Evolutionary conservation across 2,329 filamentous ascomycete species (phyloP).

Genomic region (Thielaviopsis musarum): DNA sequence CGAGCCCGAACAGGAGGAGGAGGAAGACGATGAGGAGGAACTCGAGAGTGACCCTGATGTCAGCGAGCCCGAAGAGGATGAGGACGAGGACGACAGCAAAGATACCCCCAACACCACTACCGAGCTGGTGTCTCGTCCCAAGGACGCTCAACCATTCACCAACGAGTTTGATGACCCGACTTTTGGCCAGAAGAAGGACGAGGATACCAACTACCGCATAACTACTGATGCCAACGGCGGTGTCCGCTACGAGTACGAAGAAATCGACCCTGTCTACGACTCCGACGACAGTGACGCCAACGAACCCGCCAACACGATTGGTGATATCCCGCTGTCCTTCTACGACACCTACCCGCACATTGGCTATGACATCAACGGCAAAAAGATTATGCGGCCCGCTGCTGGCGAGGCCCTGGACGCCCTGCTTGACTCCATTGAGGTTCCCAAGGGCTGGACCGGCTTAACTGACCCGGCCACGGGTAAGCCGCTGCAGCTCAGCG

Average conservation of each 20-base stretch:
- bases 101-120: constrained; percentile 25
- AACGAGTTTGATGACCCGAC: constrained; percentile 19
- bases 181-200: constrained; percentile 4
- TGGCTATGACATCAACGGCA: constrained; percentile 96
- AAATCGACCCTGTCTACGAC: constrained; percentile 89
- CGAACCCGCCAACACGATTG: constrained; percentile 75
- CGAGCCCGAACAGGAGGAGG: constrained; percentile 21
- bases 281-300: constrained; percentile 84
- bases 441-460: constrained; percentile 94
- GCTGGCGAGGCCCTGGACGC: constrained; percentile 88
- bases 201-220: constrained; percentile 31
- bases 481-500: constrained; percentile 73
- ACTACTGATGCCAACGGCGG: constrained; percentile 80
- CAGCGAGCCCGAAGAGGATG: constrained; percentile 22
- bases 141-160: constrained; percentile 18
- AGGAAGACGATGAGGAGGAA: constrained; percentile 23
- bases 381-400: constrained; percentile 90
- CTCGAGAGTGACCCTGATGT: constrained; percentile 24
- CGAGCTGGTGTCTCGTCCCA: constrained; percentile 14
- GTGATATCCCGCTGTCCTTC: constrained; percentile 82
- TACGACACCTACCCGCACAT: constrained; percentile 98
- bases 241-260: constrained; percentile 77
- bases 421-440: constrained; percentile 85
- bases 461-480: constrained; percentile 87
- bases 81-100: constrained; percentile 23